Percentiles rank a stretch among this genome's conserved stretches.
These are phyloP conservation scores for Neoconidiobolus thromboides DNA, from an alignment of 371 early-diverging fungal species.

Conservation along the genomic window DNA sequence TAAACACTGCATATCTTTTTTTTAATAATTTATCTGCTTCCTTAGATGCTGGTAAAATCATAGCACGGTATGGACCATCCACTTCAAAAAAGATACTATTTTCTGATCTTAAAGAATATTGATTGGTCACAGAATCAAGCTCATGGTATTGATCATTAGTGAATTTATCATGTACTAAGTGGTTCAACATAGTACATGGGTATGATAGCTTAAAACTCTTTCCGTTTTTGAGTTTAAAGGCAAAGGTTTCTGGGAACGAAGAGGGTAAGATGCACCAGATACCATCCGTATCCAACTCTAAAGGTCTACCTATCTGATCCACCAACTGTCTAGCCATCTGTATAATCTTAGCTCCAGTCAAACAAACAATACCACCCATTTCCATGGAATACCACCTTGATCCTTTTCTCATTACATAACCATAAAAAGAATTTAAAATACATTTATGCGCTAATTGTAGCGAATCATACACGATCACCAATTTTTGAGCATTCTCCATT, in stretches of 20 bases:
- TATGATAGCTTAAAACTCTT: conserved; percentile 75
- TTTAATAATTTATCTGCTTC: conserved; percentile 95
- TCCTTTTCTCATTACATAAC: conserved; percentile 99
- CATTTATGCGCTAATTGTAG: conserved; percentile 98
- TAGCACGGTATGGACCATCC: conserved; percentile 98
- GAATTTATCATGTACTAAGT: conserved; percentile 88
- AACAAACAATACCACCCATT: conserved; percentile 99
- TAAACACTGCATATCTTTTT: conserved; percentile 98
- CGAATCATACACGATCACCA: conserved; percentile 92
- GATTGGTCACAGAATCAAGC: conserved; percentile 28
- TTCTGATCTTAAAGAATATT: conserved; percentile 60
- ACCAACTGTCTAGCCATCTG: conserved; percentile 88
- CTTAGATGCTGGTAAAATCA: conserved; percentile 96
- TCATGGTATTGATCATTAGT: conserved; percentile 97
- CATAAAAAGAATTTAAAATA: conserved; percentile 98
- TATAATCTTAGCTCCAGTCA: conserved; percentile 94
- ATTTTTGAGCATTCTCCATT: conserved; percentile 73
- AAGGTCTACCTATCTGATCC: conserved; percentile 88
- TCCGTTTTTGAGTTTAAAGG: conserved; percentile 57
- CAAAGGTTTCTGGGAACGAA: conserved; percentile 83
- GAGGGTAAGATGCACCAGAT: conserved; percentile 98
- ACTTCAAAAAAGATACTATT: conserved; percentile 99
- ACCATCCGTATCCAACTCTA: conserved; percentile 99
- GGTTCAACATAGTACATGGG: conserved; percentile 95
- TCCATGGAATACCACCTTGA: conserved; percentile 99